Evolutionary conservation across 768 basidiomycete species (phyloP), one percentile per base, ranked within the genome.

Genomic region (Vararia minispora): DNA sequence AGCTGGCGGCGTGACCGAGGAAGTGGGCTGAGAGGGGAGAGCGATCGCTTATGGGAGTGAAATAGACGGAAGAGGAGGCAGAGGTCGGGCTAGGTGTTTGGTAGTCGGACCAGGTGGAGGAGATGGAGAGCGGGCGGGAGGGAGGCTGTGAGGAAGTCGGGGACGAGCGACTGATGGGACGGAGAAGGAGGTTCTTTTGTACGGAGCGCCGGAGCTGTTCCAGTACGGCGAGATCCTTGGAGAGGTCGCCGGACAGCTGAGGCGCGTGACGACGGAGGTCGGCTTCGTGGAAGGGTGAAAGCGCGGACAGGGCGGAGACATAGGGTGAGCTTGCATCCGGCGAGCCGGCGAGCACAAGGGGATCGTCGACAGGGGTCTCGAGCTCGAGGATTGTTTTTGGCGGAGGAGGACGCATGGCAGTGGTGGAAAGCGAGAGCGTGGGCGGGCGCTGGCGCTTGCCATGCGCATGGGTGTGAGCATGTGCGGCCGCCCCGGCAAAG

Each of bases 151-250:
- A 47, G n/a, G 43, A 49, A 9, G 33, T 45, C n/a, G 38, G 54
- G 20, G 38, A 45, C 16, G 48, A 62, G 17, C 79, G 78, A 35
- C 74, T 72, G 40, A 89, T 79, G 21, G 87, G 86, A 16, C 86
- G 71, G 25, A 89, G 66, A 41, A 74, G 76, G 26, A 89, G 69
- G 49, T 89, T 89, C 58, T 75, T 69, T 58, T 79, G 74, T 2
- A 89, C 80, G 48, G 64, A 82, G 47, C 71, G 68, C 24, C 86
- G 72, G 6, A 89, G 67, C 48, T 71, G 61, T 41, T 82, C 78
- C 27, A 89, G 72, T 38, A 68, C 70, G 10, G 68, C 74, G 27
- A 88, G 65, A 43, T 80, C 81, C 45, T 73, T 72, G 12, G 72
- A 68, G 39, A 88, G 61, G 45, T 85, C 81, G 48, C 78, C 82